Evolutionary conservation across 1,284 basidiomycete species (phyloP).

Genomic region (Sporisorium exsertum): DNA sequence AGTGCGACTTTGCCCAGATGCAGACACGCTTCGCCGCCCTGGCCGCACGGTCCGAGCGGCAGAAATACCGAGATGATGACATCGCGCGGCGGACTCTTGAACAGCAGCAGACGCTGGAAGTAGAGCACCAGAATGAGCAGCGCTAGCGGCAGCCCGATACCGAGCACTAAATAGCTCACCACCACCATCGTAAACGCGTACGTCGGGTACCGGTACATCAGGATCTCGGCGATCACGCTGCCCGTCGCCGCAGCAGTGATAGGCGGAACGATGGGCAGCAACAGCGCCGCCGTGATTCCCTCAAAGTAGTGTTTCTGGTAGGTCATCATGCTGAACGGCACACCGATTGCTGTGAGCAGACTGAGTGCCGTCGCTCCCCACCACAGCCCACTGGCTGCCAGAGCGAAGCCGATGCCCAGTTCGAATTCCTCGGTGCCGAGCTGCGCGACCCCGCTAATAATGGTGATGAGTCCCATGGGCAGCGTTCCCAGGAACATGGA

Average conservation of each 20-base stretch:
- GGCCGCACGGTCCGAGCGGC: constrained; percentile 59
- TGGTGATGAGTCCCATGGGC: constrained; percentile 60
- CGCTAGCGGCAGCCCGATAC: constrained; percentile 58
- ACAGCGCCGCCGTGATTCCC: constrained; percentile 54
- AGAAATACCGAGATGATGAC: constrained; percentile 61
- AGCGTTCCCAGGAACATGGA: constrained; percentile 57
- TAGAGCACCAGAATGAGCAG: constrained; percentile 58
- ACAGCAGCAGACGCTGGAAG: constrained; percentile 60
- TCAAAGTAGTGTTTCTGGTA: constrained; percentile 60
- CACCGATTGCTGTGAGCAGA: constrained; percentile 45
- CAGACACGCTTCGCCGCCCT: constrained; percentile 60
- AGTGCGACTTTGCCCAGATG: constrained; percentile 52
- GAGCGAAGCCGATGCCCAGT: constrained; percentile 43
- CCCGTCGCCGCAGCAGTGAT: constrained; percentile 60
- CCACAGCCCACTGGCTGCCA: constrained; percentile 52
- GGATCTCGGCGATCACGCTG: constrained; percentile 47
- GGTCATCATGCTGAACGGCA: constrained; percentile 62
- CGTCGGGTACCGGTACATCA: constrained; percentile 44
- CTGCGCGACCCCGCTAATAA: constrained; percentile 54
- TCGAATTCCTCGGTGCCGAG: constrained; percentile 50
- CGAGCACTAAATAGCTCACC: constrained; percentile 53
- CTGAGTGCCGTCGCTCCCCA: constrained; percentile 42
- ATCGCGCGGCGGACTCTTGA: constrained; percentile 58
- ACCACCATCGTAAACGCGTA: constrained; percentile 58
- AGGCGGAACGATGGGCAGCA: constrained; percentile 60